Conservation (phyloP, 176 grass and related monocot species). For the Oryza brachyantha region DNA sequence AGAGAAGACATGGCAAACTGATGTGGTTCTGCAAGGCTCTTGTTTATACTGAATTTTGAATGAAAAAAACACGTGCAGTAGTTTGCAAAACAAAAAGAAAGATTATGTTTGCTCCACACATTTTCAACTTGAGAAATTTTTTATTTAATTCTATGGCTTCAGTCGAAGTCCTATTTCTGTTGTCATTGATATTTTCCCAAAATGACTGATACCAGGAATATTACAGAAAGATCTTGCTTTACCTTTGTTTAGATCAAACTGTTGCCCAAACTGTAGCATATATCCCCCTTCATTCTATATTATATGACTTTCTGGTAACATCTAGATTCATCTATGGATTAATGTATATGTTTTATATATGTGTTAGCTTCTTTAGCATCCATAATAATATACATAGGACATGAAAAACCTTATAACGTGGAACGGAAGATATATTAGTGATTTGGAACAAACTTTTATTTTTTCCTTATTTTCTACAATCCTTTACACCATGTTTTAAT, state of each 20-base stretch:
- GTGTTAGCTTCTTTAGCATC: too few relatives aligned
- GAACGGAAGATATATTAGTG: too few relatives aligned
- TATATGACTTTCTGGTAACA: too few relatives aligned
- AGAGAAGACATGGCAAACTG: background rate
- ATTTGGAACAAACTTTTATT: background rate
- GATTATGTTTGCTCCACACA: background rate
- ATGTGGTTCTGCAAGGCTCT: background rate
- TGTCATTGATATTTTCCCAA: background rate
- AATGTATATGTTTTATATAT: too few relatives aligned
- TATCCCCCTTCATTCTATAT: too few relatives aligned
- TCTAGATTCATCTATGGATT: too few relatives aligned
- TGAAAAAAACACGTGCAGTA: background rate
- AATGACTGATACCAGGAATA: background rate
- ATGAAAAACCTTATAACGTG: too few relatives aligned
- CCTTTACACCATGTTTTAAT: background rate
- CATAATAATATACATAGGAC: too few relatives aligned
- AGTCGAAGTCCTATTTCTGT: background rate
- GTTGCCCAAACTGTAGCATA: too few relatives aligned
- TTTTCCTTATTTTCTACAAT: background rate
- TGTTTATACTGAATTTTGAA: slow-evolving; percentile 4
- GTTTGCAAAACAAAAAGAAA: background rate
- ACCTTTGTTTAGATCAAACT: background rate
- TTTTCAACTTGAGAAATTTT: background rate
- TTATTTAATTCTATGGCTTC: background rate
- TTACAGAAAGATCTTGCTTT: background rate